Evolutionary conservation across 2,329 filamentous ascomycete species (phyloP).

Genomic region (Incumbomyces delicatus): DNA sequence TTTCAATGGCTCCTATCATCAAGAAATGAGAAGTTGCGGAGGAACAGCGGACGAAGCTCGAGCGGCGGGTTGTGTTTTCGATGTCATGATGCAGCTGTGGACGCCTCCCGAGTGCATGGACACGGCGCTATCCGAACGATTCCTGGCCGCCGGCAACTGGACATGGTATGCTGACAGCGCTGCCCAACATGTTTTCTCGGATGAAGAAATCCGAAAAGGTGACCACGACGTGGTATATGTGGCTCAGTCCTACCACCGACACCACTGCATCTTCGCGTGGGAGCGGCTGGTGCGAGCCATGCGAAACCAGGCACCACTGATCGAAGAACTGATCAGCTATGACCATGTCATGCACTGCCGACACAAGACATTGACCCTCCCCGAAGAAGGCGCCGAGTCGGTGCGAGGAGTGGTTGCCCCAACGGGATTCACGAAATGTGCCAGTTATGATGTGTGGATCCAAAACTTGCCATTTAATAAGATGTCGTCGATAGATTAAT

Average conservation of each 20-base stretch:
- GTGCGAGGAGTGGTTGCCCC: conserved; percentile 13
- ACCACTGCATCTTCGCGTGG: conserved; percentile 18
- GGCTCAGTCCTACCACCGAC: conserved; percentile 13
- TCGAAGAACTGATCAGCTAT: conserved; percentile 16
- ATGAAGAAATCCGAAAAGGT: conserved; percentile 17
- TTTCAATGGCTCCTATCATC: conserved; percentile 4
- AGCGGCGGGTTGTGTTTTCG: conserved; percentile 16
- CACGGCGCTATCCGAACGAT: conserved; percentile 13
- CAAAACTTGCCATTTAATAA: conserved; percentile 13
- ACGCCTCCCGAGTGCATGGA: conserved; percentile 17
- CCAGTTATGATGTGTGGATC: conserved; percentile 15
- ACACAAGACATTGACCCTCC: conserved; percentile 10
- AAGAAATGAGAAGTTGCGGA: conserved; percentile 9
- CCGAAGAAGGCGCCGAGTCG: conserved; percentile 10
- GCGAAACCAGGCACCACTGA: conserved; percentile 13
- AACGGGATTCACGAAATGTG: conserved; percentile 16
- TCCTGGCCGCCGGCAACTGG: conserved; percentile 14
- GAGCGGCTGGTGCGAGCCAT: conserved; percentile 15
- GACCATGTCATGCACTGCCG: conserved; percentile 18
- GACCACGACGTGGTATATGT: conserved; percentile 13
- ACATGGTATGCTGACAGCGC: conserved; percentile 15
- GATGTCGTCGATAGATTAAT: conserved; percentile 9
- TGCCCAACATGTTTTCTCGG: conserved; percentile 7
- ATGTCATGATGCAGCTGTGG: conserved; percentile 19
- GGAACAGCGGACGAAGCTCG: conserved; percentile 11